These are phyloP conservation scores for Persicaria maculosa DNA, from an alignment of 148 eudicot genomes.

Conservation along the genomic window DNA sequence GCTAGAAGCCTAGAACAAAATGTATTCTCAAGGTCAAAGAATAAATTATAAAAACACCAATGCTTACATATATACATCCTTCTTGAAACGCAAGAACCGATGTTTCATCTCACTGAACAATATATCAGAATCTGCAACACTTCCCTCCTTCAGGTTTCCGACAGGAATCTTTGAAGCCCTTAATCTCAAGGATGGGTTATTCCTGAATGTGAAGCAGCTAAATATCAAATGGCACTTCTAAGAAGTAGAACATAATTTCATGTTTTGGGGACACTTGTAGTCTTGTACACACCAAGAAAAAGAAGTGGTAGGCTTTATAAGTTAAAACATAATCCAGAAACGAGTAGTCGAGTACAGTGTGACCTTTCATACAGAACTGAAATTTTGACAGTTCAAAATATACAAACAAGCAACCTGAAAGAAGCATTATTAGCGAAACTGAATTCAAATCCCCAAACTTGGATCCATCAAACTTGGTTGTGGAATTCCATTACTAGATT, in stretches of 20 bases:
- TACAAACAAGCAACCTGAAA: neutral
- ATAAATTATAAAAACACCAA: neutral
- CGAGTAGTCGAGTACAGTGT: too few relatives aligned
- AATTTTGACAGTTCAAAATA: neutral
- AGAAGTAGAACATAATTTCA: constrained; percentile 2
- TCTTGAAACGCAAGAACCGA: constrained; percentile 70
- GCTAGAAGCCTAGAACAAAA: neutral
- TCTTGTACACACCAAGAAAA: neutral
- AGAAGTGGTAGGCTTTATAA: neutral
- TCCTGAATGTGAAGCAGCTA: constrained; percentile 28
- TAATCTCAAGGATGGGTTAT: constrained; percentile 34
- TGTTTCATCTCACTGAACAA: constrained; percentile 50
- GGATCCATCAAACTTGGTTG: neutral
- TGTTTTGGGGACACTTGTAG: neutral
- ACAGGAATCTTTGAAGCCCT: constrained; percentile 41
- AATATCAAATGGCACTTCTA: neutral
- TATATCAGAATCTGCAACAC: constrained; percentile 19
- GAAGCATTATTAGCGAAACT: too few relatives aligned
- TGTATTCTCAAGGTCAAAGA: neutral
- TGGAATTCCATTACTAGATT: neutral
- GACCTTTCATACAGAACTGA: neutral
- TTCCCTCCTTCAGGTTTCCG: constrained; percentile 23
- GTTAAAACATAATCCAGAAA: too few relatives aligned
- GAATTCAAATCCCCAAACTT: neutral
- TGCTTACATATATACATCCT: constrained; percentile 69